Conservation (phyloP, 192 early-diverging fungal genomes). For the Geranomyces variabilis region DNA sequence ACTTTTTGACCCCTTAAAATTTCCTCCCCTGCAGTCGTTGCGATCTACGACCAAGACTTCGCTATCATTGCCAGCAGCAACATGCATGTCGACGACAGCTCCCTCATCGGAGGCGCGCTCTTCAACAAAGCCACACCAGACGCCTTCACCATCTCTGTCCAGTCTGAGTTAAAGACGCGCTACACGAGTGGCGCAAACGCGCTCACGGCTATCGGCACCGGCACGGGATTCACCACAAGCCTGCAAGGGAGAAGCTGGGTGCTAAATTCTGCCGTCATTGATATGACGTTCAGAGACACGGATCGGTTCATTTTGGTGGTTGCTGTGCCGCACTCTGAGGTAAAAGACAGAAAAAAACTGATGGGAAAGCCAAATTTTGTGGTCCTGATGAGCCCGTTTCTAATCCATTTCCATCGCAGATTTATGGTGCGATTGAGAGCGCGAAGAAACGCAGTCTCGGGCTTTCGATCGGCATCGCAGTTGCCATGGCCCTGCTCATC, state of each 20-base stretch:
- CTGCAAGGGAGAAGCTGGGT: neutral
- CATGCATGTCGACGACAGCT: slow-evolving; percentile 3
- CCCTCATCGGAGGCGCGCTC: neutral
- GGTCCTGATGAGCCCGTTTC: neutral
- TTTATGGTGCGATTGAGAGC: slow-evolving; percentile 26
- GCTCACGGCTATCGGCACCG: neutral
- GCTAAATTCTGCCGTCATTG: neutral
- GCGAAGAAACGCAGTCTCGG: slow-evolving; percentile 5
- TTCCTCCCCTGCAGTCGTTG: slow-evolving; percentile 4
- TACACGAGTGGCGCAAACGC: neutral
- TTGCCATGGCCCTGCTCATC: slow-evolving; percentile 18
- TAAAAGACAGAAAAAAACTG: neutral
- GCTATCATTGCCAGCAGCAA: slow-evolving; percentile 14
- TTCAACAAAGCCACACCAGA: neutral
- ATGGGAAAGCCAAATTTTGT: neutral
- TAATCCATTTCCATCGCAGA: no score
- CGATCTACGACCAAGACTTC: slow-evolving; percentile 7
- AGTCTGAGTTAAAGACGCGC: neutral
- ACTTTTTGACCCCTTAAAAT: neutral
- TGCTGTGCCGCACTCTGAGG: neutral
- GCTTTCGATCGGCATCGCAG: slow-evolving; percentile 22
- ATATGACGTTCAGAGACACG: neutral
- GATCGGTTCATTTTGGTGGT: slow-evolving; percentile 10
- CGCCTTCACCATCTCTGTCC: neutral
- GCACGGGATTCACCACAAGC: neutral